Percentiles rank a stretch among this genome's conserved stretches.
Evolutionary conservation across 2,329 filamentous ascomycete genomes (phyloP).

Genomic region (Fusarium sp.): DNA sequence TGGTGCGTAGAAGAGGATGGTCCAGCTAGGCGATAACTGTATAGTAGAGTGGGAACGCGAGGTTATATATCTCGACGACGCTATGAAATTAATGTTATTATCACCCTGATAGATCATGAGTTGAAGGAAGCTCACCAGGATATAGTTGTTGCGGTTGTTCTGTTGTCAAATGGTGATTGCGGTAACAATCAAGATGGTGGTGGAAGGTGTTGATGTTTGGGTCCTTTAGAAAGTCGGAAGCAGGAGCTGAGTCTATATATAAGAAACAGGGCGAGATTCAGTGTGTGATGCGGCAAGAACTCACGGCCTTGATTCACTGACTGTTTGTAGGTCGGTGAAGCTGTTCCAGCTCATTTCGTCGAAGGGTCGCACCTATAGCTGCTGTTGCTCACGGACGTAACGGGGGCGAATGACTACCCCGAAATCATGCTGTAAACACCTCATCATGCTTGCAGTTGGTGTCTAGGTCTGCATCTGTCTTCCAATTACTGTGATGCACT

Average conservation of each 20-base stretch:
- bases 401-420: fast-evolving
- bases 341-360: fast-evolving
- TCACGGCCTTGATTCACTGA: fast-evolving
- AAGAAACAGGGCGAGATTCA: fast-evolving
- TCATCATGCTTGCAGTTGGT: not conserved
- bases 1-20: fast-evolving
- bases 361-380: too few relatives aligned
- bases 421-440: fast-evolving
- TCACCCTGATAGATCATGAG: too few relatives aligned
- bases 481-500: not conserved
- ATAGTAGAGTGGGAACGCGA: fast-evolving
- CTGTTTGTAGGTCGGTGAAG: not conserved
- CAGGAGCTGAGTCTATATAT: not conserved
- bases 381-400: not conserved
- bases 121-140: not conserved
- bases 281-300: fast-evolving
- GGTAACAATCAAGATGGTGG: fast-evolving
- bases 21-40: fast-evolving
- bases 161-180: not conserved
- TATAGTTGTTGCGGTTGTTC: not conserved
- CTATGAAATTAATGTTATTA: too few relatives aligned
- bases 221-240: not conserved
- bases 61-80: not conserved
- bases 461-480: not conserved
- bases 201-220: not conserved